Percentiles rank a stretch among this genome's conserved stretches.
phyloP scores from a whole-genome alignment of 306 rosid species.

The Hippophae tibetana region DNA sequence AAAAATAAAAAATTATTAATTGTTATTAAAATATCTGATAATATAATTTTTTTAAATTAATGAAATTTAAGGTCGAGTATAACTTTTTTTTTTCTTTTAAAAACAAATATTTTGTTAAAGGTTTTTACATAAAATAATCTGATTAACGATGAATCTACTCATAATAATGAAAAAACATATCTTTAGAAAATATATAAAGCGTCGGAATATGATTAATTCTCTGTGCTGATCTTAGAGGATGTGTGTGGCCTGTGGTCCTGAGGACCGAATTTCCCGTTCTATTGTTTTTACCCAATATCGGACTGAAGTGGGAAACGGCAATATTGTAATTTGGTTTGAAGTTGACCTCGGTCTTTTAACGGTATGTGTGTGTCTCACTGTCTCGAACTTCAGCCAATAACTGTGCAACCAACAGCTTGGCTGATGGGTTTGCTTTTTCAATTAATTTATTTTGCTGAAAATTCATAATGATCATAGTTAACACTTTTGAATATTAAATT shows the following conservation, averaged over 20 bases:
- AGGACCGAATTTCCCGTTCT: not conserved
- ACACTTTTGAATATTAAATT: no score
- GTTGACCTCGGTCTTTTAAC: conserved; percentile 4
- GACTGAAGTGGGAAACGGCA: not conserved
- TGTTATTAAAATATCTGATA: no score
- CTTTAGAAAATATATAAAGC: not conserved
- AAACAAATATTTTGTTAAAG: no score
- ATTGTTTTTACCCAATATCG: not conserved
- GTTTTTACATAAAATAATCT: no score
- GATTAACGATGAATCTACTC: no score
- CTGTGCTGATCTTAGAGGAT: not conserved
- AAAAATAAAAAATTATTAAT: no score
- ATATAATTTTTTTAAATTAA: no score
- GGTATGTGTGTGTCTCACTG: not conserved
- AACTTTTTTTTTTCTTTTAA: no score
- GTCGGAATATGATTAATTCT: not conserved
- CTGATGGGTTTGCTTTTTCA: not conserved
- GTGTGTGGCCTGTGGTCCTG: not conserved
- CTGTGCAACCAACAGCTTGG: not conserved
- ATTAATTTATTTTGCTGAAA: no score
- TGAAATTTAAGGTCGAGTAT: no score
- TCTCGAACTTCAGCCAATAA: not conserved
- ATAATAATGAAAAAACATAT: no score
- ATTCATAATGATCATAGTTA: no score
- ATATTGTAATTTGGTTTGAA: not conserved